phyloP scores from a whole-genome alignment of 805 yeast genomes.

The Candida fluviatilis region DNA sequence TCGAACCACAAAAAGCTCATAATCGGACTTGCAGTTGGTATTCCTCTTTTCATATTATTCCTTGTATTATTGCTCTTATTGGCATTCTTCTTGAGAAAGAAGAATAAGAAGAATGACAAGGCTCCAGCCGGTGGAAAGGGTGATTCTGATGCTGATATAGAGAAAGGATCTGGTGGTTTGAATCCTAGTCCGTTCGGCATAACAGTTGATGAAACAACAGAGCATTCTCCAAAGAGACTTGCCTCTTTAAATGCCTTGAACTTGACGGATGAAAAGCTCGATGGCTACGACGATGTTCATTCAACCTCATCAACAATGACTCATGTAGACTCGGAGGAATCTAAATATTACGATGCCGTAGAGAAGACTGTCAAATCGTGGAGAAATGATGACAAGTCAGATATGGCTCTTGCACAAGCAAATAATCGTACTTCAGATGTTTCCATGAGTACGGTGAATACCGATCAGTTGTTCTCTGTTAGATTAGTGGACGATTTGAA shows the following conservation, averaged over 20 bases:
- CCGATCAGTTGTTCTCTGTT: constrained; percentile 77
- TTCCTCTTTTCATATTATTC: constrained; percentile 57
- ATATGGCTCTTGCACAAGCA: constrained; percentile 19
- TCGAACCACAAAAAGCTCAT: constrained; percentile 58
- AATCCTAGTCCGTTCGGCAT: constrained; percentile 4
- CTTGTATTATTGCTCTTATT: constrained; percentile 41
- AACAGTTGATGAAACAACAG: constrained; percentile 21
- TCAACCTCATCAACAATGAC: constrained; percentile 50
- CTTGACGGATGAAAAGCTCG: constrained; percentile 18
- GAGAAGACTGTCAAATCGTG: constrained; percentile 36
- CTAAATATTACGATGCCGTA: constrained; percentile 29
- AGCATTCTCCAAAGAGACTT: constrained; percentile 22
- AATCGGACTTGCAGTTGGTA: constrained; percentile 84
- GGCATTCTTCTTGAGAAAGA: constrained; percentile 48
- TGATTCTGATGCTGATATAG: constrained; percentile 5
- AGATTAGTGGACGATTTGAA: constrained; percentile 60
- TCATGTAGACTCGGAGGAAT: constrained; percentile 40
- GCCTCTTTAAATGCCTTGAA: constrained; percentile 50
- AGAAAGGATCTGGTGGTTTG: constrained; percentile 11
- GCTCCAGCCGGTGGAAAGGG: constrained; percentile 11
- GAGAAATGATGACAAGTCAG: constrained; percentile 38
- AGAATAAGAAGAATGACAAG: constrained; percentile 17
- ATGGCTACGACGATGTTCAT: constrained; percentile 5
- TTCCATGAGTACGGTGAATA: constrained; percentile 79
- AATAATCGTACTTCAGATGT: constrained; percentile 64